Conservation (phyloP, 768 basidiomycete genomes). For the Lyophyllum semitale region DNA sequence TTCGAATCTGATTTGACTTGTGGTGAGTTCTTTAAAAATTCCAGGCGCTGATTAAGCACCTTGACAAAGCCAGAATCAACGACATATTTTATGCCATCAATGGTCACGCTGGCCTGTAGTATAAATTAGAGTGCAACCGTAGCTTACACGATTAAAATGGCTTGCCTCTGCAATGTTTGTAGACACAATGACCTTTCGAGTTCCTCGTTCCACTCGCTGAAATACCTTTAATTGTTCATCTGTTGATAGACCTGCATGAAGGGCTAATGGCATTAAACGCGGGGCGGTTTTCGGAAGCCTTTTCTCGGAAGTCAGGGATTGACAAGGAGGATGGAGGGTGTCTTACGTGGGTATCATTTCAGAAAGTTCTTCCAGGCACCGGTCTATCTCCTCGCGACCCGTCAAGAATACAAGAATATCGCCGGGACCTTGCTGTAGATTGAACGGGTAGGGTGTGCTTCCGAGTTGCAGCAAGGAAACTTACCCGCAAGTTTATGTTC, state of each 20-base stretch:
- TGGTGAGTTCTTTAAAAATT: background rate
- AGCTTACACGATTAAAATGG: background rate
- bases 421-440: slow-evolving; percentile 69
- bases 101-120: slow-evolving; percentile 88
- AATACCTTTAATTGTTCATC: slow-evolving; percentile 90
- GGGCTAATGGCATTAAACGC: slow-evolving; percentile 66
- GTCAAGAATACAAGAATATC: slow-evolving; percentile 95
- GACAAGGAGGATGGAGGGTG: background rate
- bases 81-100: slow-evolving; percentile 93
- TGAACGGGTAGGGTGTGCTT: slow-evolving; percentile 3
- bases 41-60: slow-evolving; percentile 38
- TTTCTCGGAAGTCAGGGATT: background rate
- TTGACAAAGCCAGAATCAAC: slow-evolving; percentile 96
- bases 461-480: slow-evolving; percentile 9
- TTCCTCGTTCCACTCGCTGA: slow-evolving; percentile 69
- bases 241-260: slow-evolving; percentile 88
- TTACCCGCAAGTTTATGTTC: slow-evolving; percentile 79
- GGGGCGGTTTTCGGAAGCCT: slow-evolving; percentile 58
- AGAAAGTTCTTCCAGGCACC: slow-evolving; percentile 76
- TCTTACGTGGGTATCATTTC: slow-evolving; percentile 75
- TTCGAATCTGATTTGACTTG: slow-evolving; percentile 63
- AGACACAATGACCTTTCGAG: slow-evolving; percentile 86
- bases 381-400: slow-evolving; percentile 95
- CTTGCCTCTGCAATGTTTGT: slow-evolving; percentile 95
- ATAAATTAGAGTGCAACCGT: background rate